Percentiles rank a stretch among this genome's conserved stretches.
These are phyloP conservation scores for Mercurialis annua DNA, from an alignment of 345 rosid genomes.

Conservation along the genomic window DNA sequence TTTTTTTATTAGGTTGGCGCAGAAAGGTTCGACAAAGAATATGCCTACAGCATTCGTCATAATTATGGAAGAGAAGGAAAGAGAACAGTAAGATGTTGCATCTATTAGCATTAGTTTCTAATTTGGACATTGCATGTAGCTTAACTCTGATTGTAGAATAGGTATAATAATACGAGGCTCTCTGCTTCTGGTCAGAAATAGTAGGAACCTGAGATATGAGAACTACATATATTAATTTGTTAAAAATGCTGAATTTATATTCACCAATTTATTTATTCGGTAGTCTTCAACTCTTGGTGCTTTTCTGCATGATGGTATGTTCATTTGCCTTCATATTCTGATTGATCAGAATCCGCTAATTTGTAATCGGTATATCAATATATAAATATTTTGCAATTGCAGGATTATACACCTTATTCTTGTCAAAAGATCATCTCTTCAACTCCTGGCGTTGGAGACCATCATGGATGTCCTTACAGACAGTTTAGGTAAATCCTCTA, in stretches of 20 bases:
- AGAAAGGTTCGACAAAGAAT: slow-evolving; percentile 89
- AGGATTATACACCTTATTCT: slow-evolving; percentile 96
- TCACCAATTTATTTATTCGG: background rate
- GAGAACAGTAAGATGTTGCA: slow-evolving; percentile 60
- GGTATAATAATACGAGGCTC: background rate
- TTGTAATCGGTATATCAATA: no score
- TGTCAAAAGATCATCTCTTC: slow-evolving; percentile 78
- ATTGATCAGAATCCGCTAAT: background rate
- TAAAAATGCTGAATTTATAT: background rate
- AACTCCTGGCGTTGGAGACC: slow-evolving; percentile 83
- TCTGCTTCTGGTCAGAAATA: background rate
- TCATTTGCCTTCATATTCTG: background rate
- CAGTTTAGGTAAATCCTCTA: slow-evolving; percentile 68
- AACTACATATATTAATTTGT: background rate
- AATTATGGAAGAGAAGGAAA: slow-evolving; percentile 94
- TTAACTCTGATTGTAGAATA: background rate
- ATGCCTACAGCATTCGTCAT: slow-evolving; percentile 84
- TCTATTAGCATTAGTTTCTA: background rate
- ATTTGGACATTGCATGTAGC: background rate
- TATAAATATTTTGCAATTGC: slow-evolving; percentile 32
- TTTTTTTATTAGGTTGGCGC: slow-evolving; percentile 56
- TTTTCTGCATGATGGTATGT: background rate
- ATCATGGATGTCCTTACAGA: slow-evolving; percentile 93
- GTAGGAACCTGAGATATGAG: background rate
- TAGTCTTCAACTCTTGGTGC: background rate